Conservation (phyloP, 1,139 yeast genomes). For the Pichia sp. region DNA sequence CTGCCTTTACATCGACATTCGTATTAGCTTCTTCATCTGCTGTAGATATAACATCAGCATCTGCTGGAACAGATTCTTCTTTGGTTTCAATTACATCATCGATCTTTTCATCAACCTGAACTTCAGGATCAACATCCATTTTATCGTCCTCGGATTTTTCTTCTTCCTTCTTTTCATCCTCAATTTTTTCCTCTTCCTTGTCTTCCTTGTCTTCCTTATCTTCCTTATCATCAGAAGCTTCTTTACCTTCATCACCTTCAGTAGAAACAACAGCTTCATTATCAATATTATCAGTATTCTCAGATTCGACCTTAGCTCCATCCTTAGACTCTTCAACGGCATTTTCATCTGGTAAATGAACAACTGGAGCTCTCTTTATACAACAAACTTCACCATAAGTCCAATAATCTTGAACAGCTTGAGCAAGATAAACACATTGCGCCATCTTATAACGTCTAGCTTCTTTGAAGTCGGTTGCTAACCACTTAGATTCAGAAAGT, state of each 20-base stretch:
- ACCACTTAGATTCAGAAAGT: slow-evolving; percentile 82
- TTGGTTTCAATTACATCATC: neutral
- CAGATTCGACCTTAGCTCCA: slow-evolving; percentile 4
- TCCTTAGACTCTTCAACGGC: slow-evolving; percentile 17
- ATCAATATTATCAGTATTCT: neutral
- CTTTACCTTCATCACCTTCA: slow-evolving; percentile 2
- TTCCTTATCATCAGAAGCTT: slow-evolving; percentile 22
- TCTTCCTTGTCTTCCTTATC: slow-evolving; percentile 17
- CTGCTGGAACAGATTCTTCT: no score
- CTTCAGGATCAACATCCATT: neutral
- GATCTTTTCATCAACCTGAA: neutral
- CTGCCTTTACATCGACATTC: neutral
- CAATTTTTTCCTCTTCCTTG: slow-evolving; percentile 2
- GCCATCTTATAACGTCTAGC: slow-evolving; percentile 67
- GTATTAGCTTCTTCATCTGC: neutral
- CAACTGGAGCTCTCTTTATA: slow-evolving; percentile 44
- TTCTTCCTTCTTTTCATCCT: neutral
- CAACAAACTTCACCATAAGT: slow-evolving; percentile 68
- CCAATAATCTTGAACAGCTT: slow-evolving; percentile 79
- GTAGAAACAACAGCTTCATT: neutral
- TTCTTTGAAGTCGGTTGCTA: slow-evolving; percentile 77
- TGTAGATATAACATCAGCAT: neutral
- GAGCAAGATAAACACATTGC: slow-evolving; percentile 66
- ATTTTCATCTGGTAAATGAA: slow-evolving; percentile 23
- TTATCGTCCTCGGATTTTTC: neutral